Evolutionary conservation across 768 basidiomycete genomes (phyloP).

Genomic region (Mycena filopes): DNA sequence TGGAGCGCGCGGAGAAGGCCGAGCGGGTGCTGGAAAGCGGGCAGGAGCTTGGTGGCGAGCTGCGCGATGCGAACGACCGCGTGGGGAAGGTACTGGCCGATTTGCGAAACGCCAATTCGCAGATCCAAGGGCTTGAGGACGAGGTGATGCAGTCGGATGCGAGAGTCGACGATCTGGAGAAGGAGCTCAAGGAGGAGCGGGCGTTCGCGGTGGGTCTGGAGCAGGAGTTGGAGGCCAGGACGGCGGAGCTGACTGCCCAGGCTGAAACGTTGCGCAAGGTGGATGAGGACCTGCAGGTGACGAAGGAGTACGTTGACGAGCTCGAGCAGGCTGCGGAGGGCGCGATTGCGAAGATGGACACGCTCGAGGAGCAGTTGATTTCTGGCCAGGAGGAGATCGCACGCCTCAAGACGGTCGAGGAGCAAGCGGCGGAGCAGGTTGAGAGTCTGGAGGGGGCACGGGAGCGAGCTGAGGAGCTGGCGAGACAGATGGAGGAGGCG

Average conservation of each 20-base stretch:
- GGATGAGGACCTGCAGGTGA: slow-evolving; percentile 57
- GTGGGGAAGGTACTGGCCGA: slow-evolving; percentile 66
- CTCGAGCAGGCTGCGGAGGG: slow-evolving; percentile 69
- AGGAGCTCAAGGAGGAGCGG: slow-evolving; percentile 65
- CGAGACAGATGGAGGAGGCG: slow-evolving; percentile 78
- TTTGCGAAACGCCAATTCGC: slow-evolving; percentile 66
- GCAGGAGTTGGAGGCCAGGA: slow-evolving; percentile 50
- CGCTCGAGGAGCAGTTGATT: slow-evolving; percentile 66
- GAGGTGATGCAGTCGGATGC: slow-evolving; percentile 64
- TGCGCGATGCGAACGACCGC: slow-evolving; percentile 73
- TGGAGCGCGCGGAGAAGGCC: slow-evolving; percentile 71
- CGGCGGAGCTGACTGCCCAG: slow-evolving; percentile 51
- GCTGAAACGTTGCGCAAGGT: slow-evolving; percentile 48
- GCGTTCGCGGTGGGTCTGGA: slow-evolving; percentile 56
- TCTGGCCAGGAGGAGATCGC: slow-evolving; percentile 57
- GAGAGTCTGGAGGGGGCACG: slow-evolving; percentile 64
- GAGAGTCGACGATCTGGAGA: slow-evolving; percentile 65
- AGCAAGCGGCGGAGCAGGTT: slow-evolving; percentile 59
- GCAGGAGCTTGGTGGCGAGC: slow-evolving; percentile 73
- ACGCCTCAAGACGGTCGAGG: slow-evolving; percentile 55
- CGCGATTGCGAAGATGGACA: slow-evolving; percentile 62
- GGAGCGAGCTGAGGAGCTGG: slow-evolving; percentile 64
- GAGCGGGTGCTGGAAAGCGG: slow-evolving; percentile 72
- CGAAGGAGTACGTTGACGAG: slow-evolving; percentile 65
- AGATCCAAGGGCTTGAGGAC: slow-evolving; percentile 71